Evolutionary conservation across 2,329 filamentous ascomycete genomes (phyloP).

Genomic region (Hypomyces perniciosus): DNA sequence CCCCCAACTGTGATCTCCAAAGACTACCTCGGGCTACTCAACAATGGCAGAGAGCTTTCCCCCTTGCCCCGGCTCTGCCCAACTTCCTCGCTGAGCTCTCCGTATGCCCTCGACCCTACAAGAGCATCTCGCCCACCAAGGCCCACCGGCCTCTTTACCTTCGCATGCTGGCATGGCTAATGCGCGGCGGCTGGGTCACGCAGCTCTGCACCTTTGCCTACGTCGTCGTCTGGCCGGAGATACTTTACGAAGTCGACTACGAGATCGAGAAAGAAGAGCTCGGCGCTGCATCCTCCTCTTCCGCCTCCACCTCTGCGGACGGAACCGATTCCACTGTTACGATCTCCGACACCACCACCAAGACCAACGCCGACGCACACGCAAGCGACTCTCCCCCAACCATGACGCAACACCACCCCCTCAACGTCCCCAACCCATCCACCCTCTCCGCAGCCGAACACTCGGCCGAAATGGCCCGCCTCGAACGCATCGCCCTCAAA

Average conservation of each 20-base stretch:
- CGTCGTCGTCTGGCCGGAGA: constrained; percentile 75
- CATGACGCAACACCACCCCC: constrained; percentile 15
- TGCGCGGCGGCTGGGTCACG: constrained; percentile 88
- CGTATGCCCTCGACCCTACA: constrained; percentile 74
- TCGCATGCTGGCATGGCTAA: constrained; percentile 85
- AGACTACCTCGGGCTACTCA: constrained; percentile 63
- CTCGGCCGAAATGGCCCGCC: constrained; percentile 55
- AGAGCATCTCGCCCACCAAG: constrained; percentile 76
- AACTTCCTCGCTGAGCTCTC: constrained; percentile 85
- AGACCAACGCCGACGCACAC: constrained; percentile 1
- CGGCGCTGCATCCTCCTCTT: constrained; percentile 26
- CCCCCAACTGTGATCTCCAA: constrained; percentile 76
- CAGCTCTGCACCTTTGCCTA: constrained; percentile 89
- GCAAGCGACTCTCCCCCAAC: constrained; percentile 1
- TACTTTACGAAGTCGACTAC: constrained; percentile 73
- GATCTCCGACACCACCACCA: not conserved
- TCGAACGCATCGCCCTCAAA: constrained; percentile 52
- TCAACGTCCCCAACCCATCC: constrained; percentile 15
- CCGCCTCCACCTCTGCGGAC: constrained; percentile 14
- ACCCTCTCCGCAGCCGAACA: constrained; percentile 38
- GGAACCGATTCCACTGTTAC: constrained; percentile 8
- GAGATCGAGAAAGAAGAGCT: constrained; percentile 62
- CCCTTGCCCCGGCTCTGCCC: constrained; percentile 73
- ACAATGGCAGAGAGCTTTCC: constrained; percentile 72
- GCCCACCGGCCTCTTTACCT: constrained; percentile 84